These are phyloP conservation scores for Vararia minispora DNA, from an alignment of 768 basidiomycete genomes.

Conservation along the genomic window DNA sequence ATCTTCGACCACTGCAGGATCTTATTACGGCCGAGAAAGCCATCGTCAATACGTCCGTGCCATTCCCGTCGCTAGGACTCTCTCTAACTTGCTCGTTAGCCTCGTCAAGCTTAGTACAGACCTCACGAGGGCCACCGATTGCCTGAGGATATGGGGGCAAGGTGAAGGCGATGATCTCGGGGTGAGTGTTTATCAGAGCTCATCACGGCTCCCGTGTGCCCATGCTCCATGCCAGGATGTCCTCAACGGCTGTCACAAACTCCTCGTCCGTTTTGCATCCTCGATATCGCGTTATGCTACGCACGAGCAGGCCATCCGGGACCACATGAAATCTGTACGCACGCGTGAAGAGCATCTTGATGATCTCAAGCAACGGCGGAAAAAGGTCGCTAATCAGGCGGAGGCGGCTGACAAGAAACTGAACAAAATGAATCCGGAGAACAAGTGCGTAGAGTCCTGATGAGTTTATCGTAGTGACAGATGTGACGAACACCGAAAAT, in stretches of 20 bases:
- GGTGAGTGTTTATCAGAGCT: constrained; percentile 40
- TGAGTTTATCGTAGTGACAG: no score
- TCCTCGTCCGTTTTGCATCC: constrained; percentile 56
- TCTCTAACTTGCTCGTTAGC: constrained; percentile 23
- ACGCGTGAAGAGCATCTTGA: constrained; percentile 78
- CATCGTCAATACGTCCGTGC: constrained; percentile 58
- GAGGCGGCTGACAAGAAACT: constrained; percentile 84
- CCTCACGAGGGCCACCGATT: constrained; percentile 58
- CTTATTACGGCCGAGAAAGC: constrained; percentile 84
- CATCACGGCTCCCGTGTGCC: no score
- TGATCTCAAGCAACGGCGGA: constrained; percentile 60
- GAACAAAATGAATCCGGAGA: constrained; percentile 79
- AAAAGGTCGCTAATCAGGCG: constrained; percentile 53
- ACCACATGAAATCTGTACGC: constrained; percentile 71
- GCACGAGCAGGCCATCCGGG: constrained; percentile 58
- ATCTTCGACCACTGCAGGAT: constrained; percentile 74
- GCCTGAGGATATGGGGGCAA: constrained; percentile 58
- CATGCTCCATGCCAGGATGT: constrained; percentile 68
- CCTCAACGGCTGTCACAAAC: constrained; percentile 53
- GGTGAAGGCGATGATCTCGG: constrained; percentile 79
- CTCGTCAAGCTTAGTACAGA: constrained; percentile 58
- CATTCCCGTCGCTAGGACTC: no score
- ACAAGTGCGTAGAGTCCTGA: no score
- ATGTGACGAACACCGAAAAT: no score
- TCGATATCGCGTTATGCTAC: constrained; percentile 60